These are phyloP conservation scores for Phaeosphaeria sp. DNA, from an alignment of 2,329 filamentous ascomycete species.

Conservation along the genomic window DNA sequence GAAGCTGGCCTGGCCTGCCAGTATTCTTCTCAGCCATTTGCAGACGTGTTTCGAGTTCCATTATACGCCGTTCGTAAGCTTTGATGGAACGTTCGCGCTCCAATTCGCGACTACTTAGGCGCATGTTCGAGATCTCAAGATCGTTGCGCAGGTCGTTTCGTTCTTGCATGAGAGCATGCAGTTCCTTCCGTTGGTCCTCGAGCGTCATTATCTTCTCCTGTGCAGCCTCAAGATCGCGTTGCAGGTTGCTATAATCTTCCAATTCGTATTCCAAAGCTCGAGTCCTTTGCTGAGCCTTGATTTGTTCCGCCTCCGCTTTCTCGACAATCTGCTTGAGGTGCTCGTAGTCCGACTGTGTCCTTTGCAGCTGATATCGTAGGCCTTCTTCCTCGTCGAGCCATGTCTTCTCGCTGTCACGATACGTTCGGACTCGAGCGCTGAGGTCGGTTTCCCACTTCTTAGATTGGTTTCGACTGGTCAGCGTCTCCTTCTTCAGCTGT, in stretches of 20 bases:
- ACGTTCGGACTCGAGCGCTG: slow-evolving; percentile 67
- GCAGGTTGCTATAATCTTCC: slow-evolving; percentile 61
- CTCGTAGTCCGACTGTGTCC: slow-evolving; percentile 66
- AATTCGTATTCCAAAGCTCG: slow-evolving; percentile 66
- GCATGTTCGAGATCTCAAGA: slow-evolving; percentile 65
- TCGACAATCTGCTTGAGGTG: slow-evolving; percentile 71
- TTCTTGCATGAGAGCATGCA: slow-evolving; percentile 63
- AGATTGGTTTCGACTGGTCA: slow-evolving; percentile 73
- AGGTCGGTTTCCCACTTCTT: slow-evolving; percentile 82
- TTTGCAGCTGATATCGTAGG: slow-evolving; percentile 65
- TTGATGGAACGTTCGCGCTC: slow-evolving; percentile 58
- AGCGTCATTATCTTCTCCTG: slow-evolving; percentile 42
- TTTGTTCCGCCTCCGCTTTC: slow-evolving; percentile 71
- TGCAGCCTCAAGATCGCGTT: slow-evolving; percentile 38
- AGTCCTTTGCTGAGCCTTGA: slow-evolving; percentile 61
- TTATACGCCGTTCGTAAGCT: slow-evolving; percentile 57
- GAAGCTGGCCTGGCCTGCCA: slow-evolving; percentile 41
- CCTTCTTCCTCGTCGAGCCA: slow-evolving; percentile 65
- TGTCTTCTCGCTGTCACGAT: slow-evolving; percentile 74
- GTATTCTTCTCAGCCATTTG: slow-evolving; percentile 32
- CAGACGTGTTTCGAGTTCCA: slow-evolving; percentile 52
- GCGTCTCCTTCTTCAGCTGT: slow-evolving; percentile 74
- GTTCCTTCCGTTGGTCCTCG: slow-evolving; percentile 45
- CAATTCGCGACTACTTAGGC: slow-evolving; percentile 60
- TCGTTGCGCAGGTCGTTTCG: slow-evolving; percentile 66